These are phyloP conservation scores for Theobroma grandiflorum DNA, from an alignment of 441 rosid genomes.

Conservation along the genomic window DNA sequence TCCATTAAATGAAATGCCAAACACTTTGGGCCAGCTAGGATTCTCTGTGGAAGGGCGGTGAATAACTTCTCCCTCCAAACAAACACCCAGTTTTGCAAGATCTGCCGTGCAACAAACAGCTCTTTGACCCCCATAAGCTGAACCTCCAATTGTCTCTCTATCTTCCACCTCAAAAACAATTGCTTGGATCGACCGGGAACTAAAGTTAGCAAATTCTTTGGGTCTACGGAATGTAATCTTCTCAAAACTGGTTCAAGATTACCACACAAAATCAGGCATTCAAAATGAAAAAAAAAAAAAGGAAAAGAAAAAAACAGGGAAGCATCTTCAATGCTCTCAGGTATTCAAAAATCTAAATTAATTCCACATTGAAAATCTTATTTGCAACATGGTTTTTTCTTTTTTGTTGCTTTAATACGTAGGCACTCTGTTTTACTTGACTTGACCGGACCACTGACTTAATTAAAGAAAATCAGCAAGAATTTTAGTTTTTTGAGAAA, in stretches of 20 bases:
- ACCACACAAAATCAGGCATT: conserved; percentile 24
- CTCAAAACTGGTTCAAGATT: conserved; percentile 66
- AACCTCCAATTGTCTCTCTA: conserved; percentile 88
- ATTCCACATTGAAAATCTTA: background rate
- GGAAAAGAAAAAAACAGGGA: background rate
- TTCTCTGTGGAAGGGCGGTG: conserved; percentile 71
- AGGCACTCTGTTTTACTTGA: background rate
- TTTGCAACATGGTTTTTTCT: background rate
- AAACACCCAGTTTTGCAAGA: conserved; percentile 88
- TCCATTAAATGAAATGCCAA: conserved; percentile 60
- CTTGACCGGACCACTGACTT: conserved; percentile 7
- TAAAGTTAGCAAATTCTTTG: conserved; percentile 53
- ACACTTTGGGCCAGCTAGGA: conserved; percentile 82
- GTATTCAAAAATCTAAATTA: background rate
- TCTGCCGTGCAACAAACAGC: conserved; percentile 95
- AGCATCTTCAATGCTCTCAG: conserved; percentile 11
- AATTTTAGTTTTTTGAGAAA: background rate
- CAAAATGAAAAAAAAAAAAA: background rate
- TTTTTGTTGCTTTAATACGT: background rate
- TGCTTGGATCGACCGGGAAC: conserved; percentile 70
- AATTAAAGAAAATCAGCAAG: conserved; percentile 10
- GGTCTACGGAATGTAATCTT: conserved; percentile 74
- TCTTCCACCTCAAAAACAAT: conserved; percentile 90
- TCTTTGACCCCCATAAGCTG: conserved; percentile 98
- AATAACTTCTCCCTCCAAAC: conserved; percentile 81